A percentile compares a stretch with the other conserved stretches of the same genome.
phyloP scores from a whole-genome alignment of 495 filamentous ascomycete species.

The Podospora bellae-mahoneyi region DNA sequence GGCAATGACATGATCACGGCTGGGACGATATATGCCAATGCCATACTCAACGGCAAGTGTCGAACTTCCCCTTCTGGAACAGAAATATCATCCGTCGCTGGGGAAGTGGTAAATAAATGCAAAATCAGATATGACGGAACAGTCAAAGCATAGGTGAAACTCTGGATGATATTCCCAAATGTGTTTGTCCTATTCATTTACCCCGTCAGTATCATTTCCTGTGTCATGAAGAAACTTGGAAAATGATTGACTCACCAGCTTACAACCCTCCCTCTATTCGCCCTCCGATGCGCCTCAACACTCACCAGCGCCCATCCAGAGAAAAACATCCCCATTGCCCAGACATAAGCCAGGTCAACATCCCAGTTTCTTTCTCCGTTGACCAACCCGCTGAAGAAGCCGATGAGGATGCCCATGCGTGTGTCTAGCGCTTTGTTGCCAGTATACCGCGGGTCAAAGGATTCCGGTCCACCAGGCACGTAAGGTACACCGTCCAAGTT shows the following conservation, averaged over 20 bases:
- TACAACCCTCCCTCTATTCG: background rate
- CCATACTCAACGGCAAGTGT: background rate
- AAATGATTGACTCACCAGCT: background rate
- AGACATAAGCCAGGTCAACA: background rate
- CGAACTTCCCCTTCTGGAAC: background rate
- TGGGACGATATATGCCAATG: background rate
- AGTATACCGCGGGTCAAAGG: background rate
- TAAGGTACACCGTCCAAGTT: background rate
- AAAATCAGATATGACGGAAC: background rate
- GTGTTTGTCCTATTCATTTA: background rate
- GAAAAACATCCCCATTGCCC: background rate
- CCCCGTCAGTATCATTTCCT: background rate
- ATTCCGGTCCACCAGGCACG: background rate
- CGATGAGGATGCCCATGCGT: background rate
- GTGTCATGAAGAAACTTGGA: background rate
- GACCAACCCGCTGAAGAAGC: background rate
- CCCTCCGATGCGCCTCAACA: background rate
- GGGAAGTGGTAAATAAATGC: background rate
- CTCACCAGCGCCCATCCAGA: constrained; percentile 1
- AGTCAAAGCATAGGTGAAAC: background rate
- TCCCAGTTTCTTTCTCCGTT: background rate
- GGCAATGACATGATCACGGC: background rate
- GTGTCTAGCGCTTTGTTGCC: background rate
- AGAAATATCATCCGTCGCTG: background rate
- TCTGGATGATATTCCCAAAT: background rate